Conservation (phyloP, 805 yeast species). For the Hanseniaspora valbyensis region DNA sequence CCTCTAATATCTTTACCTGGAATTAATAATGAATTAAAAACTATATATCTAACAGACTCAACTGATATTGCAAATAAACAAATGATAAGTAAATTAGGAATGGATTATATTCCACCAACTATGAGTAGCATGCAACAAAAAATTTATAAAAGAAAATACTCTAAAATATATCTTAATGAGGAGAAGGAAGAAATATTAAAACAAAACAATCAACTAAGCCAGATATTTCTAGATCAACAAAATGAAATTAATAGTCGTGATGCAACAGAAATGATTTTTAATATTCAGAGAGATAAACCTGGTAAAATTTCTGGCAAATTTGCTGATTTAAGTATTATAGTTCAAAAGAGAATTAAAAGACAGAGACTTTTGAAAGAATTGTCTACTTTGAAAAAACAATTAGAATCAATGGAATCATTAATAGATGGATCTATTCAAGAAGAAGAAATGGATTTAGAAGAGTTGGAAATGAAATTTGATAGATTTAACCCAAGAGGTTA, state of each 20-base stretch:
- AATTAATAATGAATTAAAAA: neutral
- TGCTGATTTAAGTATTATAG: conserved; percentile 12
- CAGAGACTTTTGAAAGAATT: conserved; percentile 12
- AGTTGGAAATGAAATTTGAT: conserved; percentile 9
- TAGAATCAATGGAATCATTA: conserved; percentile 10
- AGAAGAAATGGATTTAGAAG: conserved; percentile 10
- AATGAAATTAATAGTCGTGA: neutral
- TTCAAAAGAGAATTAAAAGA: conserved; percentile 10
- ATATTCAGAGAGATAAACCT: neutral
- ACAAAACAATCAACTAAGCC: neutral
- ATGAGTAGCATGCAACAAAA: conserved; percentile 9
- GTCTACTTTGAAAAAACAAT: conserved; percentile 8
- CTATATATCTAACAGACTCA: conserved; percentile 4
- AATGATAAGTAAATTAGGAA: neutral
- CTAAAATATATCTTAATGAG: conserved; percentile 5
- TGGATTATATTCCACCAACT: conserved; percentile 8
- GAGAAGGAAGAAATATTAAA: neutral
- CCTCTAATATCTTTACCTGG: conserved; percentile 1
- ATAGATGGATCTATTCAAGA: conserved; percentile 12
- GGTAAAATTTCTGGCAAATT: conserved; percentile 11
- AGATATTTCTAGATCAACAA: neutral
- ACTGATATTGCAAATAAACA: conserved; percentile 7
- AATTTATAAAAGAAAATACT: conserved; percentile 13
- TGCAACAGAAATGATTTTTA: neutral
- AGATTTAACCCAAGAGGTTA: conserved; percentile 12